Base-by-base conservation (phyloP, 129 eudicot genomes). In the Flaveria ramosissima region DNA sequence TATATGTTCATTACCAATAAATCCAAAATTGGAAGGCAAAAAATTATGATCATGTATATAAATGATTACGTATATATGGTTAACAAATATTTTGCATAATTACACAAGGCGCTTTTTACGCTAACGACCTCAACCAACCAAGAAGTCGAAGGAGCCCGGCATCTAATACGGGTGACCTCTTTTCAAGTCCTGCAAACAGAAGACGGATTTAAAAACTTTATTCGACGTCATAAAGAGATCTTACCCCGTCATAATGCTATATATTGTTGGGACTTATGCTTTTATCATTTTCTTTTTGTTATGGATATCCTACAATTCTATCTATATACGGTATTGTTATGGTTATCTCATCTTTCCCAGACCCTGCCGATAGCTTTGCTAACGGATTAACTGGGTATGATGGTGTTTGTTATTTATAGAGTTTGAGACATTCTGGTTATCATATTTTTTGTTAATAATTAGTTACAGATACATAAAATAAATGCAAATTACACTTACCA, bases 51-150 rank as follows among this genome's bases (percentile, higher is more conserved):
- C 51, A 50, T 65, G 51, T 0, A 26, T 60, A 67, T 17, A 51
- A 76, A 52, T 9, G 26, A 52, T 52, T 9, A 39, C 53, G 23
- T 45, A 9, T 20, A 65, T 15, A 14, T 21, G 26, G 1, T 9
- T 13, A 66, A 27, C n/a, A 46, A 3, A 78, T 16, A 42, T 50
- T 47, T 66, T 57, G 61, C 63, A 53, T 43, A 9, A 56, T 73
- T 20, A 80, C 61, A 78, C 55, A 19, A 30, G 5, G 60, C 60
- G 24, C 15, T 14, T 53, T 42, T 93, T 82, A 93, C 32, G 99
- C 99, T 64, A 95, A 80, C 51, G 97, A 79, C 85, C 99, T 82
- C 16, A 95, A 88, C 99, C 99, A 95, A 64, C 99, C 86, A 10
- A 95, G 92, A 62, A 91, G 66, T 60, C 88, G 56, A 88, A 95